These are phyloP conservation scores for Cynara cardunculus DNA, from an alignment of 129 eudicot species.

Conservation along the genomic window DNA sequence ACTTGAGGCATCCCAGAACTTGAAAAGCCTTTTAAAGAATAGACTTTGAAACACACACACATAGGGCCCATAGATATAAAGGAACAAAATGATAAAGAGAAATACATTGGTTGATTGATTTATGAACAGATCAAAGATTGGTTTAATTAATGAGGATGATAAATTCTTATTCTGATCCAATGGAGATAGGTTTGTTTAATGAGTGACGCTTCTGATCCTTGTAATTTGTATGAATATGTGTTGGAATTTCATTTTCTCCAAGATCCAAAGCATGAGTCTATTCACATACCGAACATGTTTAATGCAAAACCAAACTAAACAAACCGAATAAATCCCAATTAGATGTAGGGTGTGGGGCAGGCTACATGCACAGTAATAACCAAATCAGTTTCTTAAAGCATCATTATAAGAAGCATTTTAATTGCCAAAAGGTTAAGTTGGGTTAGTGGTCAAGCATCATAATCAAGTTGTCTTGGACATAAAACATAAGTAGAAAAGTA, in stretches of 20 bases:
- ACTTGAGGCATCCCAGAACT: neutral
- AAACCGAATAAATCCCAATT: neutral
- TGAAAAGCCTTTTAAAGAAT: neutral
- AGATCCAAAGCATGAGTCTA: neutral
- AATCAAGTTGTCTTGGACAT: conserved; percentile 7
- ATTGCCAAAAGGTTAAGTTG: conserved; percentile 11
- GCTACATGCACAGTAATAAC: neutral
- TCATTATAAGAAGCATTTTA: neutral
- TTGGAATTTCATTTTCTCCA: neutral
- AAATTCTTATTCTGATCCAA: neutral
- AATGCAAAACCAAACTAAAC: neutral
- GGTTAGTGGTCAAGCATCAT: conserved; percentile 22
- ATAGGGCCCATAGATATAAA: neutral
- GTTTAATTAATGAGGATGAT: neutral
- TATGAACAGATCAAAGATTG: neutral
- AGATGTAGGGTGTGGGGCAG: neutral
- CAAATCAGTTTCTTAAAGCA: neutral
- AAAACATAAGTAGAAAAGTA: neutral
- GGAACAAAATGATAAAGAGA: neutral
- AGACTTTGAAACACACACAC: neutral
- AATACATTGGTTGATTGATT: neutral
- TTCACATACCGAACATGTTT: neutral
- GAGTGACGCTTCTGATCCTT: too few relatives aligned
- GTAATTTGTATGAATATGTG: neutral
- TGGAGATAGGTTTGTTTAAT: neutral